These are phyloP conservation scores for Pseudocercospora macadamiae DNA, from an alignment of 2,329 filamentous ascomycete genomes.

Conservation along the genomic window DNA sequence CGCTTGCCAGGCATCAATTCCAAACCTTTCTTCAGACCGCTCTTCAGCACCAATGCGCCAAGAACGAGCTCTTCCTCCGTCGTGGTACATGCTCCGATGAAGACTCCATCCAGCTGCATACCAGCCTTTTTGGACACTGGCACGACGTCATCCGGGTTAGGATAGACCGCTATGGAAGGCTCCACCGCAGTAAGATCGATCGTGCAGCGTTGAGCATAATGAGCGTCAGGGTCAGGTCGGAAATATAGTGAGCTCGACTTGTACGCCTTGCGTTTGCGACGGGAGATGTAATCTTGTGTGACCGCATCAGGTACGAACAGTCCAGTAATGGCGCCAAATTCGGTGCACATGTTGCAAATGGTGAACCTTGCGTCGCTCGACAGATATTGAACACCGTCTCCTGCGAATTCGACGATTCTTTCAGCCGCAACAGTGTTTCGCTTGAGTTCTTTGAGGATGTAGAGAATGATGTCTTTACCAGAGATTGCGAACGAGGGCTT, in stretches of 20 bases:
- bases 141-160: slow-evolving; percentile 15
- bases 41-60: slow-evolving; percentile 10
- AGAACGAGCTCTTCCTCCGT: slow-evolving; percentile 21
- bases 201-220: slow-evolving; percentile 1
- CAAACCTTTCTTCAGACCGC: slow-evolving; percentile 4
- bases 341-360: slow-evolving; percentile 23
- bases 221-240: slow-evolving; percentile 5
- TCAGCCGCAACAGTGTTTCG: slow-evolving; percentile 17
- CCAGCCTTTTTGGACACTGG: slow-evolving; percentile 8
- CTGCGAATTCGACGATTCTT: slow-evolving; percentile 16
- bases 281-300: slow-evolving; percentile 1
- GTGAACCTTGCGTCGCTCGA: slow-evolving; percentile 16
- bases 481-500: slow-evolving; percentile 11
- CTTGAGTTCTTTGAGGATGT: slow-evolving; percentile 16
- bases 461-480: slow-evolving; percentile 21
- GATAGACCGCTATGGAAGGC: slow-evolving; percentile 13
- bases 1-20: slow-evolving; percentile 4
- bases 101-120: slow-evolving; percentile 15
- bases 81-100: slow-evolving; percentile 21
- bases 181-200: slow-evolving; percentile 12
- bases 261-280: background rate
- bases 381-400: background rate
- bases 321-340: slow-evolving; percentile 17
- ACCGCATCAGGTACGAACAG: slow-evolving; percentile 14
- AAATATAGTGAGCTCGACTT: slow-evolving; percentile 15